Evolutionary conservation across 768 basidiomycete species (phyloP).

Genomic region (Kwoniella sp.): DNA sequence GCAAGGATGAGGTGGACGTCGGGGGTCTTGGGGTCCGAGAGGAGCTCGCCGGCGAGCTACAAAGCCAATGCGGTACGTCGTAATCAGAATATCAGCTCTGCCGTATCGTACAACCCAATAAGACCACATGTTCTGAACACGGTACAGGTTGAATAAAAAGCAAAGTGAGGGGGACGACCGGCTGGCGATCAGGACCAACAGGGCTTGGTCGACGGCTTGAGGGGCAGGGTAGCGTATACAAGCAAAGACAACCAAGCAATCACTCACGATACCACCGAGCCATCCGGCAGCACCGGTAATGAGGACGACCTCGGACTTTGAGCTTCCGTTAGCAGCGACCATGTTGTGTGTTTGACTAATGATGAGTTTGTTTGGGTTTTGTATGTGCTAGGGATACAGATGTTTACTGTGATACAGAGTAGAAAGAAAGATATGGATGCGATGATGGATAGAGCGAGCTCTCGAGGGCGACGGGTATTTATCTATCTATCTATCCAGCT

Average conservation of each 20-base stretch:
- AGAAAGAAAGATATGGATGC: neutral
- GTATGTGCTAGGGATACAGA: neutral
- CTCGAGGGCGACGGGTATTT: too few relatives aligned
- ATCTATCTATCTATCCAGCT: neutral
- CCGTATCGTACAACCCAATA: too few relatives aligned
- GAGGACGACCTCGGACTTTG: conserved; percentile 45
- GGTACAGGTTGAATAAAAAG: too few relatives aligned
- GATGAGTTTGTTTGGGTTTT: neutral
- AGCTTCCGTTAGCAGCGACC: conserved; percentile 26
- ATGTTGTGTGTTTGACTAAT: conserved; percentile 15
- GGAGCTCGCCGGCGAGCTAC: conserved; percentile 47
- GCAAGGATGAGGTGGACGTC: conserved; percentile 62
- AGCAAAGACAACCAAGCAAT: neutral
- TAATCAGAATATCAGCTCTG: neutral
- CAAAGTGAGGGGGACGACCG: neutral
- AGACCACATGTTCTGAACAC: too few relatives aligned
- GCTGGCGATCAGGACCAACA: neutral
- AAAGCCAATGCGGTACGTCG: neutral
- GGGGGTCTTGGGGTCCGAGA: conserved; percentile 52
- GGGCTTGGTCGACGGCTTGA: neutral
- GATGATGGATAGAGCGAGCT: too few relatives aligned
- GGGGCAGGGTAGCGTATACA: too few relatives aligned
- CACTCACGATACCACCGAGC: conserved; percentile 54
- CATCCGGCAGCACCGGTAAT: conserved; percentile 56
- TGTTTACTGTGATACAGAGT: neutral